Base-by-base conservation (phyloP, 257 asterid genomes). In the Plantago elongata region DNA sequence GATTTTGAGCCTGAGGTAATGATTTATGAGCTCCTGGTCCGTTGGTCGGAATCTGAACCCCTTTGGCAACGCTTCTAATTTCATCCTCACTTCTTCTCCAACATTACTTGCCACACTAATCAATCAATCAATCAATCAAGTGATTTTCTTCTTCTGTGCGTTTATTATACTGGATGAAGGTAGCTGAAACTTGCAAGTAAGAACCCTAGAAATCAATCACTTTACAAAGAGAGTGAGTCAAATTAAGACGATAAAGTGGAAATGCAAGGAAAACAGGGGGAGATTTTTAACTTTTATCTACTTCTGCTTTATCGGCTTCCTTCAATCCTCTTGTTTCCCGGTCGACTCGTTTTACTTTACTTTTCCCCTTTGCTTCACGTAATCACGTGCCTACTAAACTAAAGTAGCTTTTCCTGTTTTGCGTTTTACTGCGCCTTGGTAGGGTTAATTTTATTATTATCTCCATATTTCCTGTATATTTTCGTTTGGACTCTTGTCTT, bases 21-120 rank as follows among this genome's bases (percentile, higher is more conserved):
- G 95, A 69, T 54, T 74, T 1, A 88, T 71, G 7, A 88, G 90
- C 81, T 82, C 96, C 70, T 80, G 82, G 54, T 88, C 95, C 30
- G 88, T 86, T 29, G 93, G 96, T 55, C 93, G 77, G 76, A 86
- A 86, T 44, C 96, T 74, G 61, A 78, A 86, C 0, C 96, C 96
- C 77, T 86, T 76, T 11, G 96, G 95, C 66, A 88, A 76, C 15
- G 82, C 66, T 57, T 79, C 86, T 79, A 75, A 66, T 55, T 71
- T 74, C 75, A 81, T 50, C 67, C 27, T 22, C 27, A 22, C 27
- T 22, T 22, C 27, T 22, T 60, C 63, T 38, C 38, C 71, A 50
- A 12, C 71, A 63, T 46, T 51, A 68, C 34, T 58, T 3, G 16
- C 64, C n/a, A 4, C 52, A 65, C 15, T 27, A 60, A 59, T 45